These are phyloP conservation scores for Coleophoma eucalyptorum DNA, from an alignment of 2,329 filamentous ascomycete genomes.

Conservation along the genomic window DNA sequence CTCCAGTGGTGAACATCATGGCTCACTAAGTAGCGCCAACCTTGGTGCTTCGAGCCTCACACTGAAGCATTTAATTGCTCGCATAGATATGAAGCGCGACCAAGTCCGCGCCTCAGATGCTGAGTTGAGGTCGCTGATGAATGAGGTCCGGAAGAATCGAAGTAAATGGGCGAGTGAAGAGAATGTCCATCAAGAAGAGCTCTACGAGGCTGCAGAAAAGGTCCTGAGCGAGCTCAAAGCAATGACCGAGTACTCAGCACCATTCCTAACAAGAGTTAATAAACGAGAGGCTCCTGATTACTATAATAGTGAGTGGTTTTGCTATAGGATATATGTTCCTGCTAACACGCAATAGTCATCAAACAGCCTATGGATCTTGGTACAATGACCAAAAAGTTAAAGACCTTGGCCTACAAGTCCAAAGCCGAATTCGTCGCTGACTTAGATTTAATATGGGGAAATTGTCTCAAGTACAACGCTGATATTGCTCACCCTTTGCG, in stretches of 20 bases:
- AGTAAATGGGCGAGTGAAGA: conserved; percentile 99
- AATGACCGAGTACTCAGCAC: conserved; percentile 95
- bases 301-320: conserved; percentile 66
- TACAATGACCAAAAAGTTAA: conserved; percentile 97
- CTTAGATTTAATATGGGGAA: conserved; percentile 93
- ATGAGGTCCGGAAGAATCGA: conserved; percentile 94
- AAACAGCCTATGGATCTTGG: conserved; percentile 98
- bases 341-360: conserved; percentile 64
- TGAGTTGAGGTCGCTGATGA: conserved; percentile 88
- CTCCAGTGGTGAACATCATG: conserved; percentile 64
- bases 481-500: conserved; percentile 83
- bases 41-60: conserved; percentile 94
- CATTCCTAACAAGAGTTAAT: conserved; percentile 90
- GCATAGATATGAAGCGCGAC: conserved; percentile 89
- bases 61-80: conserved; percentile 92
- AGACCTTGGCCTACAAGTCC: conserved; percentile 72
- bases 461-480: conserved; percentile 93
- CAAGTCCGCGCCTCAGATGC: conserved; percentile 90
- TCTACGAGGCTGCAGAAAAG: conserved; percentile 96
- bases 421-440: conserved; percentile 95
- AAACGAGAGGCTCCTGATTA: conserved; percentile 97
- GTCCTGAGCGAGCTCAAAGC: conserved; percentile 96
- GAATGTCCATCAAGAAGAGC: conserved; percentile 93
- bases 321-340: background rate
- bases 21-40: conserved; percentile 89